Base-by-base conservation (phyloP, 2,329 filamentous ascomycete species). In the Cytospora schulzeri region DNA sequence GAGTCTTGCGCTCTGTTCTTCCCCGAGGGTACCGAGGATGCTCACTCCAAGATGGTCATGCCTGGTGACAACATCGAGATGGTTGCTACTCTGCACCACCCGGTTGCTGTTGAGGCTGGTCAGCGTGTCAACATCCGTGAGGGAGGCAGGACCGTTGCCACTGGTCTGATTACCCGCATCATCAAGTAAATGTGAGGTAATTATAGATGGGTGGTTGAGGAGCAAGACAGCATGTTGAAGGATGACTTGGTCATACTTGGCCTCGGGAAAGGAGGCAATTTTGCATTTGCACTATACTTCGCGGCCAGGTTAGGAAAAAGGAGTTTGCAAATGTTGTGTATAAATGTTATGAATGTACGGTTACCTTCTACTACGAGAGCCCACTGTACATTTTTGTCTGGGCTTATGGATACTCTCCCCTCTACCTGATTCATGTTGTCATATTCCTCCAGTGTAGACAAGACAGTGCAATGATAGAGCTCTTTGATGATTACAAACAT, bases 21-120 rank as follows among this genome's bases (percentile, higher is more conserved):
- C 89, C 92, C 93, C 62, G 93, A 95, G 73, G 91, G 90, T 68
- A 90, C 85, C 68, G 88, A 90, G 77, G 89, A 94, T 72, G 79
- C 84, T 66, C 76, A 83, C 69, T 81, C 81, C 78, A 93, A 92
- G 85, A 91, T 93, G 83, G 89, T 97, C 79, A 96, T 97, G 93
- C 95, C 95, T 60, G 95, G 95, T 78, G 95, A 99, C 86, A 99
- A 99, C 80, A 88, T 97, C 71, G 95, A 99, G 85, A 97, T 99
- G 93, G 82, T 95, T 69, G 91, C 93, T 77, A 87, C 90, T 73
- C 88, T 97, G 75, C 87, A 92, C 80, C 83, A 91, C 79, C 92
- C 94, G 68, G 87, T 96, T 74, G 94, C 94, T 66, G 81, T 97
- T 69, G 95, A 99, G 83, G 82, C 87, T 68, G 94, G 95, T 72